phyloP scores from a whole-genome alignment of 176 grass and related monocot species.

The Secale cereale region DNA sequence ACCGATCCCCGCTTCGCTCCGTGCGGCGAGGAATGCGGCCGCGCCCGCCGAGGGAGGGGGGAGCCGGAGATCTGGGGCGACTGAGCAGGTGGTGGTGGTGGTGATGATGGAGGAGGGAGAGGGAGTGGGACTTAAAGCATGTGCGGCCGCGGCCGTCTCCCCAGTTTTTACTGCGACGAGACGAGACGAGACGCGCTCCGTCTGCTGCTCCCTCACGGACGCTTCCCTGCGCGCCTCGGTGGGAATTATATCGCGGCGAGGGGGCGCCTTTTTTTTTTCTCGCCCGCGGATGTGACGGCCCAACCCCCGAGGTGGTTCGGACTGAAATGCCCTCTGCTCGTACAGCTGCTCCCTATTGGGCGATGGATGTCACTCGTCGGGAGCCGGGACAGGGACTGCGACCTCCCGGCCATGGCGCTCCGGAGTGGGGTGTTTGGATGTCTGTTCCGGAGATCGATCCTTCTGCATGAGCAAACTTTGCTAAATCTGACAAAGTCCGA shows the following conservation, averaged over 20 bases:
- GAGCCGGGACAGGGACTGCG: background rate
- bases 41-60: constrained; percentile 1
- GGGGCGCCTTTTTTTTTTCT: background rate
- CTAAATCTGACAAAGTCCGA: background rate
- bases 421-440: background rate
- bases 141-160: constrained; percentile 33
- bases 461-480: background rate
- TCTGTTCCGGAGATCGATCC: background rate
- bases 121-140: constrained; percentile 43
- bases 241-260: constrained; percentile 17
- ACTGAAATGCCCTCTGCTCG: constrained; percentile 6
- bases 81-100: background rate
- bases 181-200: constrained; percentile 6
- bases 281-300: constrained; percentile 21
- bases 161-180: constrained; percentile 45
- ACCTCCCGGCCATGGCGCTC: background rate
- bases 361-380: background rate
- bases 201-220: background rate
- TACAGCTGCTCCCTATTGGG: constrained; percentile 5
- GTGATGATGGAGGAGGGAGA: background rate
- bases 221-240: constrained; percentile 1
- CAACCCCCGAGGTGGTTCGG: background rate
- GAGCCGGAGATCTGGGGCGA: background rate
- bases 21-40: background rate
- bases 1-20: background rate